A percentile compares a stretch with the other conserved stretches of the same genome.
These are phyloP conservation scores for Vaccinium myrtillus DNA, from an alignment of 148 eudicot species.

Conservation along the genomic window DNA sequence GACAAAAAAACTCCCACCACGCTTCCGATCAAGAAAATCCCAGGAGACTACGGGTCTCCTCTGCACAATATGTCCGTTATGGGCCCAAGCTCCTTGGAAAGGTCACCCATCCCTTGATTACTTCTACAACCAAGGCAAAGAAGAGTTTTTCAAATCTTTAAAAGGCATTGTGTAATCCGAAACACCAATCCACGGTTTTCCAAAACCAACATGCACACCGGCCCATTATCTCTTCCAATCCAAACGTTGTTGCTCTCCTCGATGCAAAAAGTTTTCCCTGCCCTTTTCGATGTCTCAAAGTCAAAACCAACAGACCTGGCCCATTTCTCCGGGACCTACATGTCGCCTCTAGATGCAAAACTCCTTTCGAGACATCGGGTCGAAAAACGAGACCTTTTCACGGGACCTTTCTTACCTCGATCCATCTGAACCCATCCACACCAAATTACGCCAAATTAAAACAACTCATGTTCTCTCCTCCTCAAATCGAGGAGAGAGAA, in stretches of 20 bases:
- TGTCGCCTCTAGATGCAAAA: too few species aligned
- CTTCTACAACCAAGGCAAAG: slow-evolving; percentile 76
- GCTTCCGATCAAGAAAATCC: slow-evolving; percentile 48
- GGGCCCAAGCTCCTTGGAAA: too few species aligned
- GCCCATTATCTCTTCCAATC: slow-evolving; percentile 51
- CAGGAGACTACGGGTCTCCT: slow-evolving; percentile 75
- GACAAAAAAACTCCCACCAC: slow-evolving; percentile 9
- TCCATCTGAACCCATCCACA: slow-evolving; percentile 75
- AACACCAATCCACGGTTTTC: slow-evolving; percentile 66
- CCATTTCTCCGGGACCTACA: slow-evolving; percentile 70
- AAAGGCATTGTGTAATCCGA: too few species aligned
- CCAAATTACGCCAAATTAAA: slow-evolving; percentile 52
- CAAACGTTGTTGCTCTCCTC: slow-evolving; percentile 65
- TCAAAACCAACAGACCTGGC: slow-evolving; percentile 72
- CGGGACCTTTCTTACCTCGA: slow-evolving; percentile 68
- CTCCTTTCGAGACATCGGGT: too few species aligned
- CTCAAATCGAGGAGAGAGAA: slow-evolving; percentile 40
- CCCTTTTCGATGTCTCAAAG: slow-evolving; percentile 66
- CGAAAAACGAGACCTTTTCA: too few species aligned
- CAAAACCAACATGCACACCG: slow-evolving; percentile 88
- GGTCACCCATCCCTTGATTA: too few species aligned
- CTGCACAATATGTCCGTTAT: too few species aligned
- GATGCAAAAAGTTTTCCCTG: slow-evolving; percentile 71
- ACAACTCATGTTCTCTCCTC: slow-evolving; percentile 40
- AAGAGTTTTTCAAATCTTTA: slow-evolving; percentile 70